These are phyloP conservation scores for Ceratocystis ficicola DNA, from an alignment of 2,329 filamentous ascomycete genomes.

Conservation along the genomic window DNA sequence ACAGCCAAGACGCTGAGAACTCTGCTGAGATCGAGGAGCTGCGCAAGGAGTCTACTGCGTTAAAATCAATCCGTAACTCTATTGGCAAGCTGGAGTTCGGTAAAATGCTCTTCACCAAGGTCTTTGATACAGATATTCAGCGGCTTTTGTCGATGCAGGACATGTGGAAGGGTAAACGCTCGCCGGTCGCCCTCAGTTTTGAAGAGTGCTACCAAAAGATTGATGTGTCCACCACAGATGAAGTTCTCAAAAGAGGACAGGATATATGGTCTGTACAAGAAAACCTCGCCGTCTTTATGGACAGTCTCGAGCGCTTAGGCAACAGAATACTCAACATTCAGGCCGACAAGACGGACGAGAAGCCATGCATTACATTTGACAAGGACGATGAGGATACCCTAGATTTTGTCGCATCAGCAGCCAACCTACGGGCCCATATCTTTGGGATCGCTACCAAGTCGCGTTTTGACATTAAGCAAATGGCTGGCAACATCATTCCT, in stretches of 20 bases:
- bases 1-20: constrained; percentile 70
- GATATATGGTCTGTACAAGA: constrained; percentile 69
- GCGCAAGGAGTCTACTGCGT: constrained; percentile 66
- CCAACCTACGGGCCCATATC: constrained; percentile 77
- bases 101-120: constrained; percentile 77
- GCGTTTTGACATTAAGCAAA: constrained; percentile 95
- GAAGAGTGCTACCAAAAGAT: constrained; percentile 45
- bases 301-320: constrained; percentile 68
- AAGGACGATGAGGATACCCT: constrained; percentile 94
- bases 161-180: constrained; percentile 81
- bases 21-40: constrained; percentile 79
- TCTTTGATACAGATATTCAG: constrained; percentile 75
- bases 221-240: constrained; percentile 34
- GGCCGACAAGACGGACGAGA: constrained; percentile 37
- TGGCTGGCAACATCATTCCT: constrained; percentile 98
- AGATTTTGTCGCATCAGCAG: constrained; percentile 83
- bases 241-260: constrained; percentile 55
- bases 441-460: constrained; percentile 82
- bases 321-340: constrained; percentile 57
- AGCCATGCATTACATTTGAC: constrained; percentile 72
- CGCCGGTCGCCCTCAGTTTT: constrained; percentile 63
- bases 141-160: constrained; percentile 78
- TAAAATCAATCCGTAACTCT: constrained; percentile 70
- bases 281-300: constrained; percentile 73
- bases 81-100: constrained; percentile 70